A percentile compares a stretch with the other conserved stretches of the same genome.
phyloP scores from a whole-genome alignment of 2,329 filamentous ascomycete species.

The Alternaria sp. region DNA sequence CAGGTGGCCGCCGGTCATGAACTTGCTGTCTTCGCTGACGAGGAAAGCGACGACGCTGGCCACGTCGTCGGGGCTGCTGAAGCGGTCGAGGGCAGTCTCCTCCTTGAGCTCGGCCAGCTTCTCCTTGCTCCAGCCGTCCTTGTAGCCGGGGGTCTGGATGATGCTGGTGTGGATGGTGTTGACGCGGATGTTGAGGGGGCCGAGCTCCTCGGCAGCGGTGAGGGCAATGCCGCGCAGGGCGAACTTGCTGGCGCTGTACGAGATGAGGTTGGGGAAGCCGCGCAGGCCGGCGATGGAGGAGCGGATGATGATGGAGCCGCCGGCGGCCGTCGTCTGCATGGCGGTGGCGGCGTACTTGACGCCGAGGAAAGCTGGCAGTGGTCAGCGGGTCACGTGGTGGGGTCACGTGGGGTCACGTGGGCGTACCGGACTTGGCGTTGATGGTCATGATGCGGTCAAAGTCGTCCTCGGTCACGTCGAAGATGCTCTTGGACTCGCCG shows the following conservation, averaged over 20 bases:
- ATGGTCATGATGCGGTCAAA: conserved; percentile 47
- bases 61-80: conserved; percentile 48
- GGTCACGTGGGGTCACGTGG: background rate
- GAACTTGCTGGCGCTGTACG: conserved; percentile 49
- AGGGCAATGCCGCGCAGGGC: conserved; percentile 48
- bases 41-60: conserved; percentile 48
- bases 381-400: background rate
- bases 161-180: conserved; percentile 52
- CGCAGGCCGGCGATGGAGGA: conserved; percentile 50
- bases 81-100: conserved; percentile 45
- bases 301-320: conserved; percentile 49
- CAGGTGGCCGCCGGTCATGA: conserved; percentile 47
- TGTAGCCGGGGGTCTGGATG: conserved; percentile 46
- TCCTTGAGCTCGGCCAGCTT: conserved; percentile 42
- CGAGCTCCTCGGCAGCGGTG: conserved; percentile 48
- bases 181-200: conserved; percentile 48
- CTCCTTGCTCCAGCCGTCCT: conserved; percentile 44
- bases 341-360: conserved; percentile 45
- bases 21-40: conserved; percentile 49
- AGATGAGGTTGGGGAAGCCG: conserved; percentile 45
- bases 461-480: conserved; percentile 46
- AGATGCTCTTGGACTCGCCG: conserved; percentile 37
- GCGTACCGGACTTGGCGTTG: conserved; percentile 47
- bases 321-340: conserved; percentile 38
- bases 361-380: conserved; percentile 43